Base-by-base conservation (phyloP, 805 yeast species). In the Yarrowia alimentaria region DNA sequence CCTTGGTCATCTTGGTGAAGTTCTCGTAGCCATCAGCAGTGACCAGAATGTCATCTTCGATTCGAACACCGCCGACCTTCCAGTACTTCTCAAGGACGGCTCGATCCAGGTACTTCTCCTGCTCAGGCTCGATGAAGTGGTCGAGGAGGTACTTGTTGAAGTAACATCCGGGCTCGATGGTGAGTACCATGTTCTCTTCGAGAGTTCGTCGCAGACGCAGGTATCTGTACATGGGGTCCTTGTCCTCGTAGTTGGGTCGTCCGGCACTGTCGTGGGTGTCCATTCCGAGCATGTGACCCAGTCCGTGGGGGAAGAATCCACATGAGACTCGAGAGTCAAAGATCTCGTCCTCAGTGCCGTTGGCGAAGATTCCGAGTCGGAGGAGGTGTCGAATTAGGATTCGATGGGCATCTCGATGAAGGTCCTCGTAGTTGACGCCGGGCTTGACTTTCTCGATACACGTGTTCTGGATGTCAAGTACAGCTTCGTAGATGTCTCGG, bases 201-300 rank as follows among this genome's bases (percentile, higher is more conserved):
- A 91, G 74, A 0, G 68, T 64, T 60, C 98, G 79, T 60, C 98
- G 78, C 51, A 93, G 68, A 64, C 99, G 81, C 62, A 91, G 75
- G 63, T 85, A 88, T 53, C 76, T 70, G 60, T 88, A 75, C 67
- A 83, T 73, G 20, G 85, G 85, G 64, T 93, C 81, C 7, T 85
- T 76, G 64, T 91, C 99, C 3, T 81, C 78, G 64, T 90, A 90
- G 65, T 91, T 81, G 12, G 98, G 80, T 56, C 74, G 63, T 1
- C 99, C 98, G 32, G 87, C 98, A 38, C 88, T 94, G 67, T 91
- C 99, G 66, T 93, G 99, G 3, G 96, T 89, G 63, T 91, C 96
- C 83, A 91, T 75, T 18, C 99, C 99, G 31, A 91, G 68, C 61
- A 88, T 72, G 63, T 91, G 99, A 11, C 99, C 99, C 53, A 93